A percentile compares a stretch with the other conserved stretches of the same genome.
phyloP scores from a whole-genome alignment of 2,329 filamentous ascomycete species.

The Trichoderma cornu-damae region DNA sequence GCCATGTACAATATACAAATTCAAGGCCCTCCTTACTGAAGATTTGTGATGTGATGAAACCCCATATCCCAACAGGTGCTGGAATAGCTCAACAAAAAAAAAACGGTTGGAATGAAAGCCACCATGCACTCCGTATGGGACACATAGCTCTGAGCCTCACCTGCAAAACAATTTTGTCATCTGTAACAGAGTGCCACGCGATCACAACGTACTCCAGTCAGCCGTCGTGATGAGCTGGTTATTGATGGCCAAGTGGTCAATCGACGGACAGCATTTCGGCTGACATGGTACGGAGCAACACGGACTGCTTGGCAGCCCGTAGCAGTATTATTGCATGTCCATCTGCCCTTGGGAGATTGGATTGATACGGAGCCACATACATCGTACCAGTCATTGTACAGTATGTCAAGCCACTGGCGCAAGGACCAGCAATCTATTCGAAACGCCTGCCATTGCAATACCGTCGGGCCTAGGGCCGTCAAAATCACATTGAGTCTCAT shows the following conservation, averaged over 20 bases:
- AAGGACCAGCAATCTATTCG: neutral
- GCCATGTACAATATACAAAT: neutral
- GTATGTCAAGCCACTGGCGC: neutral
- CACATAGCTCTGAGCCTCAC: neutral
- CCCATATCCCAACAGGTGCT: neutral
- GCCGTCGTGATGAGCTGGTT: neutral
- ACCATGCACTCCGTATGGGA: neutral
- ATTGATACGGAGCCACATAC: neutral
- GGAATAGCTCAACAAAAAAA: neutral
- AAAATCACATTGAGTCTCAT: neutral
- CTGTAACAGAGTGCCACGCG: neutral
- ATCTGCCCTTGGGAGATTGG: neutral
- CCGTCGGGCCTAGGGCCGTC: neutral
- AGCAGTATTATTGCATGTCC: neutral
- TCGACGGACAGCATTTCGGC: neutral
- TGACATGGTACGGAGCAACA: neutral
- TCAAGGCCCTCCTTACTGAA: neutral
- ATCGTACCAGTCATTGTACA: no score
- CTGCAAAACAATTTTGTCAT: neutral
- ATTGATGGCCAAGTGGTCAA: neutral
- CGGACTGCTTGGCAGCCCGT: no score
- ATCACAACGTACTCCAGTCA: neutral
- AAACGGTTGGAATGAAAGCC: no score
- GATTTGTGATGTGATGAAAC: neutral
- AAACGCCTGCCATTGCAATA: neutral